These are phyloP conservation scores for Trichoderma guizhouense DNA, from an alignment of 2,329 filamentous ascomycete genomes.

Conservation along the genomic window DNA sequence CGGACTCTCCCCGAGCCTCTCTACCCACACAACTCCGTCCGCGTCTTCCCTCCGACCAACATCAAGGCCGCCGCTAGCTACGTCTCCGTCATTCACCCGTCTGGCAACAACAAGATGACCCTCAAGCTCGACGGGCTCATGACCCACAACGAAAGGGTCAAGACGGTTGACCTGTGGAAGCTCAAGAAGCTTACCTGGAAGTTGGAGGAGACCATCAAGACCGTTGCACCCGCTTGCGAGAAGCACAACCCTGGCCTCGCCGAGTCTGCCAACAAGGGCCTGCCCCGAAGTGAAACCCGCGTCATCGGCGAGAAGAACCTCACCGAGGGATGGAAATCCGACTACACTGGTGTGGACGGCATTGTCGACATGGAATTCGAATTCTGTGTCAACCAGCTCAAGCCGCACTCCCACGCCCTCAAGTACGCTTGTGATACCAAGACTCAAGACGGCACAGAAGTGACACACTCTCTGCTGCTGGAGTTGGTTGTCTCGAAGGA, in stretches of 20 bases:
- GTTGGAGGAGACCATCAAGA: conserved; percentile 82
- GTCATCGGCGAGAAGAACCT: conserved; percentile 78
- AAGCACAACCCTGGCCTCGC: conserved; percentile 61
- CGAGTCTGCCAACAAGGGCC: conserved; percentile 55
- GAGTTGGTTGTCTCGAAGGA: conserved; percentile 95
- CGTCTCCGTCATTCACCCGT: conserved; percentile 79
- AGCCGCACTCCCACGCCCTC: conserved; percentile 46
- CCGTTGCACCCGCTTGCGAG: conserved; percentile 73
- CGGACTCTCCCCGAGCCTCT: conserved; percentile 73
- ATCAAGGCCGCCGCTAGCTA: conserved; percentile 83
- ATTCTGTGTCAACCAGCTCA: conserved; percentile 42
- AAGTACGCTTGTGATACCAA: conserved; percentile 77
- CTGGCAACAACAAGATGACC: conserved; percentile 73
- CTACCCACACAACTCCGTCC: conserved; percentile 80
- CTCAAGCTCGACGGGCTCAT: conserved; percentile 86
- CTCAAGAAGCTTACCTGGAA: conserved; percentile 90
- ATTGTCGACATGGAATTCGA: conserved; percentile 65
- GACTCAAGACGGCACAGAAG: conserved; percentile 68
- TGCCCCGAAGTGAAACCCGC: conserved; percentile 70
- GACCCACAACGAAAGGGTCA: conserved; percentile 62
- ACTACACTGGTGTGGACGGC: conserved; percentile 39
- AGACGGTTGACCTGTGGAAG: conserved; percentile 77
- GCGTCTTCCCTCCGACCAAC: conserved; percentile 94
- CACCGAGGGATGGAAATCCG: conserved; percentile 85
- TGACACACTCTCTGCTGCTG: conserved; percentile 81